These are phyloP conservation scores for Neltuma alba DNA, from an alignment of 306 rosid genomes.

Conservation along the genomic window DNA sequence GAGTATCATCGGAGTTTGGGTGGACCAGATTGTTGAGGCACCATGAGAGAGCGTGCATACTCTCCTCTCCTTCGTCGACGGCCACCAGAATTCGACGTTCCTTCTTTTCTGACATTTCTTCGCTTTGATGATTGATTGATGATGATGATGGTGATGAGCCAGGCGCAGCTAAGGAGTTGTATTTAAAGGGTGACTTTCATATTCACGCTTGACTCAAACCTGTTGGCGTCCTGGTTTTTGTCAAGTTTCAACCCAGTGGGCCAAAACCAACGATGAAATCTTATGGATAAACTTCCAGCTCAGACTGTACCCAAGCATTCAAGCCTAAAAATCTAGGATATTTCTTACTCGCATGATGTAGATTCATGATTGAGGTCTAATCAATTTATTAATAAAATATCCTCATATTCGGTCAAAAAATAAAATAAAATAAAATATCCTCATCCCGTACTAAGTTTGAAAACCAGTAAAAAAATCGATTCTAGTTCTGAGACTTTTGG, in stretches of 20 bases:
- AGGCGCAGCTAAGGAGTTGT: not conserved
- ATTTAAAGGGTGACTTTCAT: not conserved
- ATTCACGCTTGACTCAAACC: constrained; percentile 1
- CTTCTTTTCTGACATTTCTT: constrained; percentile 50
- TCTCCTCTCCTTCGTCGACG: constrained; percentile 87
- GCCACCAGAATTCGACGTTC: constrained; percentile 81
- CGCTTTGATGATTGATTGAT: not conserved
- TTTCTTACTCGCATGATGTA: not conserved
- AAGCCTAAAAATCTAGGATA: not conserved
- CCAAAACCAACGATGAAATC: not conserved
- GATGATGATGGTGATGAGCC: not conserved
- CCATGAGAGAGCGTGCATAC: constrained; percentile 85
- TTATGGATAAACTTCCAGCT: not conserved
- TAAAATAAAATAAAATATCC: too few species aligned
- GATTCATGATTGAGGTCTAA: not conserved
- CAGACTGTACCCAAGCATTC: not conserved
- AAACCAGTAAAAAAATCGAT: too few species aligned
- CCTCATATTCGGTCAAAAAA: too few species aligned
- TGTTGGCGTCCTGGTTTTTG: constrained; percentile 47
- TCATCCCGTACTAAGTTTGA: too few species aligned
- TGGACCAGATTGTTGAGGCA: constrained; percentile 61
- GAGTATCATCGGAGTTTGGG: constrained; percentile 59
- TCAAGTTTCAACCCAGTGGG: constrained; percentile 31
- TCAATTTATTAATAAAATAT: too few species aligned
- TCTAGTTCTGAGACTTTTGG: too few species aligned